A percentile compares a stretch with the other conserved stretches of the same genome.
Evolutionary conservation across 352 stramenopile genomes (phyloP).

Genomic region (Globisporangium spiculum): DNA sequence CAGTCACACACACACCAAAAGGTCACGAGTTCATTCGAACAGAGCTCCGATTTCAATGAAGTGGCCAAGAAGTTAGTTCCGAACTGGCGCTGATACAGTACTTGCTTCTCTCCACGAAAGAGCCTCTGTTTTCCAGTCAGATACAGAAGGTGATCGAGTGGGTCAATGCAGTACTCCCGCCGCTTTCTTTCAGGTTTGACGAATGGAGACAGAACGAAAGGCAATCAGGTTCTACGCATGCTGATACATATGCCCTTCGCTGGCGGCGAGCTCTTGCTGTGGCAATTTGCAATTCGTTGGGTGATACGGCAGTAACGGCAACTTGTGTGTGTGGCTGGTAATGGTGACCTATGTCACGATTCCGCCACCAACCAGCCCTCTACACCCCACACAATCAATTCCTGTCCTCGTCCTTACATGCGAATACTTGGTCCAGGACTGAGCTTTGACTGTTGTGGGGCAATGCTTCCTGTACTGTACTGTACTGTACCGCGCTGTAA

Average conservation of each 20-base stretch:
- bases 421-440: no score
- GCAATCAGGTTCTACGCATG: no score
- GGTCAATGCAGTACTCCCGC: no score
- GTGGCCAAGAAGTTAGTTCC: background rate
- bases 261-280: background rate
- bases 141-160: background rate
- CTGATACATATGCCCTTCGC: no score
- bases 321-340: background rate
- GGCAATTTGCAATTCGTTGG: background rate
- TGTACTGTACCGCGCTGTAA: background rate
- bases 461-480: no score
- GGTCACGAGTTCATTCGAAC: background rate
- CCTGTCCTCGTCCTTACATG: background rate
- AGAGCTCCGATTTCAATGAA: background rate
- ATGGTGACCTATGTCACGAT: background rate
- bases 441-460: no score
- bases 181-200: background rate
- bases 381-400: background rate
- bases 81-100: background rate
- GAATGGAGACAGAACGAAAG: background rate
- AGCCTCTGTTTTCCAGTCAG: background rate
- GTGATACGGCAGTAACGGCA: background rate
- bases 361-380: background rate
- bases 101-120: background rate
- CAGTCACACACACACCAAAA: background rate